Conservation (phyloP, 768 basidiomycete species). For the Calocybe gangraenosa region DNA sequence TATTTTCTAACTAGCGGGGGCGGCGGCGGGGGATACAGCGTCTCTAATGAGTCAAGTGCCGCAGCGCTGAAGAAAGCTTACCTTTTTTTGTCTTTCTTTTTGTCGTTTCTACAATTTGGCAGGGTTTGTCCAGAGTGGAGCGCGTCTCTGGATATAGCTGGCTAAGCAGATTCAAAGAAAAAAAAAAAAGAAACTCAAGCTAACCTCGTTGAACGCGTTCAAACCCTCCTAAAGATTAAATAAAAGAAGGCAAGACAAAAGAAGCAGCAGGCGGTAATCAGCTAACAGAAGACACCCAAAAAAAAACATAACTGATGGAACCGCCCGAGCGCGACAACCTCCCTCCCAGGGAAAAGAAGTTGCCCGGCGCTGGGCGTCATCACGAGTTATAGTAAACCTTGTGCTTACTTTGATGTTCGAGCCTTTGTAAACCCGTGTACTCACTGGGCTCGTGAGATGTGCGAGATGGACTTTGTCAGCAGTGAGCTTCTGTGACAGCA, state of each 20-base stretch:
- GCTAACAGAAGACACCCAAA: no score
- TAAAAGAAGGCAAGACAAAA: neutral
- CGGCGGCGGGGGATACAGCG: neutral
- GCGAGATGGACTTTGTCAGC: slow-evolving; percentile 45
- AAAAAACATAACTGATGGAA: no score
- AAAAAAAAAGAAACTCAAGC: slow-evolving; percentile 3
- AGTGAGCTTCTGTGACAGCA: slow-evolving; percentile 50
- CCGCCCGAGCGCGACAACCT: no score
- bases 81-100: no score
- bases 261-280: no score
- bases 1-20: no score
- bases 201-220: slow-evolving; percentile 62
- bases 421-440: slow-evolving; percentile 52
- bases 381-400: neutral
- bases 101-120: slow-evolving; percentile 47
- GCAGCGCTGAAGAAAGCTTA: no score
- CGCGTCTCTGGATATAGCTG: slow-evolving; percentile 27
- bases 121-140: slow-evolving; percentile 54
- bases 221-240: slow-evolving; percentile 55
- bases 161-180: neutral
- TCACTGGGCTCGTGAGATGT: slow-evolving; percentile 43
- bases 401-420: slow-evolving; percentile 63
- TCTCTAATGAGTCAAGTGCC: neutral
- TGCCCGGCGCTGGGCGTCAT: neutral
- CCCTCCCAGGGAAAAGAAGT: no score